Base-by-base conservation (phyloP, 2,329 filamentous ascomycete species). In the Aurifilum marmelostoma region DNA sequence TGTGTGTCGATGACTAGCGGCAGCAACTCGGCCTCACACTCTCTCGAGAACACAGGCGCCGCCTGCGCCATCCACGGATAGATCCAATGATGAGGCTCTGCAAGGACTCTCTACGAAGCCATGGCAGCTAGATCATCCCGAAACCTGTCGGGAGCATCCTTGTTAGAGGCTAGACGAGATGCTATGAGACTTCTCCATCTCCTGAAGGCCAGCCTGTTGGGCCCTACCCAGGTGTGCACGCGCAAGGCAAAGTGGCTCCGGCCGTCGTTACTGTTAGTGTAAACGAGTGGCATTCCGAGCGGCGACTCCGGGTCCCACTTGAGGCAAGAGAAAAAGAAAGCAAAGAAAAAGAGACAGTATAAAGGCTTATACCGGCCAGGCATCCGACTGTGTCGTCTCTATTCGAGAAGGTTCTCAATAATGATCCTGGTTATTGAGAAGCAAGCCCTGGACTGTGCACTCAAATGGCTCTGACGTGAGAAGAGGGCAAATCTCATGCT, bases 11-110 rank as follows among this genome's bases (percentile, higher is more conserved):
- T 32, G n/a, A n/a, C 21, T 47, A 56, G 52, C 14, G 27, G 52
- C 24, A 24, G 12, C 16, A 18, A 8, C 24, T 56, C 14, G 52
- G 52, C 52, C 27, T 56, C n/a, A 54, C 50, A 54, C 4, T 24
- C 24, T 14, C 24, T 27, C 12, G n/a, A 24, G 11, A 24, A 32
- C 6, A 54, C n/a, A 54, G 32, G 32, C 63, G 47, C 34, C 63
- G 24, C 50, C 16, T n/a, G 63, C 63, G 63, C 47, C 34, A 18
- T n/a, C n/a, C n/a, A n/a, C n/a, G n/a, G n/a, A n/a, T 56, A 14
- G 29, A 27, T 24, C 24, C 43, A n/a, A 32, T 29, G 11, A 39
- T 63, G 65, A 61, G 65, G 65, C 65, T 67, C 65, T 63, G 24
- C 16, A 32, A 27, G 24, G 59, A 24, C 59, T 27, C 62, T n/a